Evolutionary conservation across 2,329 filamentous ascomycete genomes (phyloP), one percentile per base, ranked within the genome.

Genomic region (Phoma sp.): DNA sequence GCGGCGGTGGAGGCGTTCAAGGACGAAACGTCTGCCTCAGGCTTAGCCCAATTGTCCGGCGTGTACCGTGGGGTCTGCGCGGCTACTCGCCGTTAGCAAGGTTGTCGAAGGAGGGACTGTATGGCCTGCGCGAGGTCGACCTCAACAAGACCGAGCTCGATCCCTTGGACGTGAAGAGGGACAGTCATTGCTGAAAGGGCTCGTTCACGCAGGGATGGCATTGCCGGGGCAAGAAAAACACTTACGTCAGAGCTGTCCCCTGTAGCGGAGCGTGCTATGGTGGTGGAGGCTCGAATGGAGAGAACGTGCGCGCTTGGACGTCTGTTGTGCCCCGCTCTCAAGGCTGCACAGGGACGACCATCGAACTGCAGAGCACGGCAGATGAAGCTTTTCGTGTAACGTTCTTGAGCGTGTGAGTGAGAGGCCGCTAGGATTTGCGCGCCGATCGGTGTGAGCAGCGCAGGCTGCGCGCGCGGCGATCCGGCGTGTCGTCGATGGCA

Each of bases 241-340:
- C 47, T 56, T 56, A 56, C 53, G 53, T 51, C 53, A 56, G 46
- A 26, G 53, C 45, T 9, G 51, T 33, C 47, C 39, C 38, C 25
- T 14, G 17, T 17, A 34, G 40, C 40, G 34, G 48, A 21, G 32
- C 50, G 50, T 40, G 37, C 42, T 34, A 25, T 33, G 39, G 53
- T 48, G 42, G 42, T 39, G 14, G 42, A 34, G 47, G 26, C 20
- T 46, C 34, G 21, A 25, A 32, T 34, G 49, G 29, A 18, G 30
- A 18, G 38, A 30, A 42, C 42, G 51, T 37, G 51, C 45, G 42
- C 42, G 49, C 49, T 53, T 36, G 46, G 51, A 40, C 46, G 52
- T 42, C 34, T 53, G 28, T 48, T 15, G 39, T 49, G 46, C 52
- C 46, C 52, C 52, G 52, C 52, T 43, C 40, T 55, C 52, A 53